A percentile compares a stretch with the other conserved stretches of the same genome.
Evolutionary conservation across 176 grass and related monocot genomes (phyloP).

Genomic region (Paspalum notatum): DNA sequence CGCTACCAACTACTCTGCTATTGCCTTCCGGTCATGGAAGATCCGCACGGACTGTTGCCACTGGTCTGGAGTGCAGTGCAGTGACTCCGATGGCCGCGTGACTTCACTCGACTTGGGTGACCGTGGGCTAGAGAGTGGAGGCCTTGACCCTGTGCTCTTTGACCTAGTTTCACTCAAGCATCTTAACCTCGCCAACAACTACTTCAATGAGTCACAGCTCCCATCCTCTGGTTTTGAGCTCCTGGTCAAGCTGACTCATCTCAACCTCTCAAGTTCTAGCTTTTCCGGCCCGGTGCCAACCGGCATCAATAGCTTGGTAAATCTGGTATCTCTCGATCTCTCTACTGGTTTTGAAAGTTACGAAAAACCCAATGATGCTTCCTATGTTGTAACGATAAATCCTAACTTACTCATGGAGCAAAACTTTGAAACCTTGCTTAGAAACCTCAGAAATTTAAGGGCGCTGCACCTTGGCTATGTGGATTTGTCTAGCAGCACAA

Average conservation of each 20-base stretch:
- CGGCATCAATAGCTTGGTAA: conserved; percentile 29
- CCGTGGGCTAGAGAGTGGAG: neutral
- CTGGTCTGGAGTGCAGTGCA: conserved; percentile 6
- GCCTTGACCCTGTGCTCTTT: conserved; percentile 31
- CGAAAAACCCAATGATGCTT: neutral
- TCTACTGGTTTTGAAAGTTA: neutral
- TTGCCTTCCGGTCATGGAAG: neutral
- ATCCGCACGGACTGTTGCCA: neutral
- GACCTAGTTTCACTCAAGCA: conserved; percentile 37
- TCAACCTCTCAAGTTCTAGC: conserved; percentile 50
- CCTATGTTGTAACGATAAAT: too few species aligned
- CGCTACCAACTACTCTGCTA: neutral
- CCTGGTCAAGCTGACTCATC: conserved; percentile 40
- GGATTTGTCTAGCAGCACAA: too few species aligned
- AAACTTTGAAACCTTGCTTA: too few species aligned
- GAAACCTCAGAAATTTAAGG: too few species aligned
- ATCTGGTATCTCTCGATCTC: conserved; percentile 49
- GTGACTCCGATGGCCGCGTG: conserved; percentile 11
- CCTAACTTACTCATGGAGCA: too few species aligned
- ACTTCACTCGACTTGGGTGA: conserved; percentile 38
- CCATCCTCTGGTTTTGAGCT: conserved; percentile 33
- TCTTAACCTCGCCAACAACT: conserved; percentile 44
- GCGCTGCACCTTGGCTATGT: too few species aligned
- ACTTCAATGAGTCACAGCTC: conserved; percentile 20
- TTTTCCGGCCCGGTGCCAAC: conserved; percentile 40